Evolutionary conservation across 1,284 basidiomycete genomes (phyloP), one percentile per base, ranked within the genome.

Genomic region (Salmacisia buchloeana): DNA sequence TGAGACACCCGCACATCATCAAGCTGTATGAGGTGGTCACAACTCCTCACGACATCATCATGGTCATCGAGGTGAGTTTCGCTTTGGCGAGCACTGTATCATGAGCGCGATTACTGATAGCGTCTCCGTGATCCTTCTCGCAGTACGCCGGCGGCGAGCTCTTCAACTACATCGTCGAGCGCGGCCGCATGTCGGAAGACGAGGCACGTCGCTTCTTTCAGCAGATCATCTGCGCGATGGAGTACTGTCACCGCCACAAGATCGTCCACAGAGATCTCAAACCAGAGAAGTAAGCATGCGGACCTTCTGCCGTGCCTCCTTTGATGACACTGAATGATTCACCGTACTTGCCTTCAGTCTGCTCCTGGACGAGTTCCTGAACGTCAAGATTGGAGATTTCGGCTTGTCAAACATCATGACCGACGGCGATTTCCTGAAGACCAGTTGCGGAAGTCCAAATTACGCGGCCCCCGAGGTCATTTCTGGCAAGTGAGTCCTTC

Each of bases 301-400:
- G n/a, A 18, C 23, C 41, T 43, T 18, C 6, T n/a, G 18, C 52
- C 35, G n/a, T 10, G 34, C 23, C 38, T 58, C 18, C 2, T 58
- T 29, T 29, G 15, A 23, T 25, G 21, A 21, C 27, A 23, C 43
- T 45, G 43, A n/a, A n/a, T 35, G 34, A 56, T n/a, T 27, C 21
- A 59, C 33, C 41, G 6, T 45, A 29, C 36, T 25, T 15, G 35
- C 27, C 31, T 18, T 33, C 43, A 68, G 60, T 57, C 56, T 79
- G 35, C 67, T 79, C 13, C 63, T 79, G 7, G 77, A 79, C 63
- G 76, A 78, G 49, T 75, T 72, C 34, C 69, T 72, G 64, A 78
- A 78, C 63, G 76, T 79, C 64, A 78, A 78, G 69, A 78, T 79
- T 52, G 77, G 76, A 58, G 77, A 79, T 63, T 79, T 79, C 69